phyloP scores from a whole-genome alignment of 83 land plant genomes.

The Larix sibirica region DNA sequence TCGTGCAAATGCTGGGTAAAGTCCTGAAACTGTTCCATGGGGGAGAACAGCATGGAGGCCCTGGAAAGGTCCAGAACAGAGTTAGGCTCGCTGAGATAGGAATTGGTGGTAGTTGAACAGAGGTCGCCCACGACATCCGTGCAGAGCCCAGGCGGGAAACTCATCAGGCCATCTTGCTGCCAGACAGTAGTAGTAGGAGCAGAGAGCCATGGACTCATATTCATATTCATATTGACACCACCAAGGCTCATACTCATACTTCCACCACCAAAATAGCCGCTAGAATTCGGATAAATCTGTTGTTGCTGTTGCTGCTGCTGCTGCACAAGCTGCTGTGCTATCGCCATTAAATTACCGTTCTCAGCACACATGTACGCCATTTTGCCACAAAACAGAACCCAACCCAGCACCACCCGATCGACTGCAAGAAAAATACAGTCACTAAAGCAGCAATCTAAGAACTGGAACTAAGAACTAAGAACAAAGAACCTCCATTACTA shows the following conservation, averaged over 20 bases:
- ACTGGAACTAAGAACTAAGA: neutral
- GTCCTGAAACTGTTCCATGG: neutral
- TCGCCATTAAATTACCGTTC: slow-evolving; percentile 77
- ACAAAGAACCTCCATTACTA: neutral
- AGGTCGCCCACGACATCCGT: neutral
- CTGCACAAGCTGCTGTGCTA: slow-evolving; percentile 69
- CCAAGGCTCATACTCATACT: neutral
- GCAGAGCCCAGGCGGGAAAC: neutral
- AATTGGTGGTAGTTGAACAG: slow-evolving; percentile 15
- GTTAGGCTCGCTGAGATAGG: slow-evolving; percentile 15
- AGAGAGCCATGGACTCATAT: neutral
- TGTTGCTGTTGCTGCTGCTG: slow-evolving; percentile 66
- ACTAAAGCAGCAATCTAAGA: neutral
- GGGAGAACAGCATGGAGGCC: slow-evolving; percentile 1
- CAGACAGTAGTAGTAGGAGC: neutral
- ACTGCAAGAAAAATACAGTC: neutral
- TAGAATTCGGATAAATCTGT: slow-evolving; percentile 4
- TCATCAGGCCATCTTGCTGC: neutral
- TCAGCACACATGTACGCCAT: slow-evolving; percentile 72
- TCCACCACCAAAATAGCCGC: neutral
- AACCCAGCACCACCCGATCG: no score
- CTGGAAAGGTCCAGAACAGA: slow-evolving; percentile 6
- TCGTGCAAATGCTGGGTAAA: neutral
- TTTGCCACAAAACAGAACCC: neutral
- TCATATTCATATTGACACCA: neutral